phyloP scores from a whole-genome alignment of 805 yeast species.

The Pichia cabralensis region DNA sequence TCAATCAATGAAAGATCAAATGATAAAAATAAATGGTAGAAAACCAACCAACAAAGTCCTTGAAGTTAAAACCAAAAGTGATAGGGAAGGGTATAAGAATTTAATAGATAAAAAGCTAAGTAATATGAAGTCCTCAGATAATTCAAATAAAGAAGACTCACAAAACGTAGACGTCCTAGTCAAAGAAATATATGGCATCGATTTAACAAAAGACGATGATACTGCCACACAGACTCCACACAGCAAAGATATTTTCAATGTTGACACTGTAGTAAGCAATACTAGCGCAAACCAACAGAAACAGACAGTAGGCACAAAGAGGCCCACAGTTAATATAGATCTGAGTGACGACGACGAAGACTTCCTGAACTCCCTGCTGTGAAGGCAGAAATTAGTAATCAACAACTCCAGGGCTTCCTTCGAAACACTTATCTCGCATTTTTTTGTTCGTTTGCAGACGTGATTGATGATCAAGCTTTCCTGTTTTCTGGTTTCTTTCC shows the following conservation, averaged over 20 bases:
- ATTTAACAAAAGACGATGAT: constrained; percentile 1
- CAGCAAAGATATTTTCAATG: too few species aligned
- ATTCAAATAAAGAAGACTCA: constrained; percentile 1
- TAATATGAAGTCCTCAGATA: neutral
- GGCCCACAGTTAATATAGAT: too few species aligned
- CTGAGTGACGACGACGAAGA: constrained; percentile 4
- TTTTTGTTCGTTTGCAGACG: too few species aligned
- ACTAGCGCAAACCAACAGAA: too few species aligned
- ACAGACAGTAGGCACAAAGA: too few species aligned
- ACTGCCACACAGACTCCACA: too few species aligned
- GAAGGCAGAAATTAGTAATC: neutral
- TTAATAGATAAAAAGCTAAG: constrained; percentile 7
- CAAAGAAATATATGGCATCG: constrained; percentile 7
- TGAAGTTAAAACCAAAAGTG: constrained; percentile 9
- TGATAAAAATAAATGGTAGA: constrained; percentile 1
- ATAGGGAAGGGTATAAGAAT: constrained; percentile 9
- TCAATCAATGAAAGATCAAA: constrained; percentile 5
- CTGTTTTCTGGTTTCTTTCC: too few species aligned
- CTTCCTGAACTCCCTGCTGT: constrained; percentile 9
- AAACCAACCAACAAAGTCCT: constrained; percentile 4
- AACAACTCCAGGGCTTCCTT: too few species aligned
- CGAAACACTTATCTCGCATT: too few species aligned
- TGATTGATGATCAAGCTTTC: too few species aligned
- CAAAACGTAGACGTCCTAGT: constrained; percentile 12
- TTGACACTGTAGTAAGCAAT: too few species aligned